phyloP scores from a whole-genome alignment of 2,329 filamentous ascomycete species.

The Bipolaris bicolor region DNA sequence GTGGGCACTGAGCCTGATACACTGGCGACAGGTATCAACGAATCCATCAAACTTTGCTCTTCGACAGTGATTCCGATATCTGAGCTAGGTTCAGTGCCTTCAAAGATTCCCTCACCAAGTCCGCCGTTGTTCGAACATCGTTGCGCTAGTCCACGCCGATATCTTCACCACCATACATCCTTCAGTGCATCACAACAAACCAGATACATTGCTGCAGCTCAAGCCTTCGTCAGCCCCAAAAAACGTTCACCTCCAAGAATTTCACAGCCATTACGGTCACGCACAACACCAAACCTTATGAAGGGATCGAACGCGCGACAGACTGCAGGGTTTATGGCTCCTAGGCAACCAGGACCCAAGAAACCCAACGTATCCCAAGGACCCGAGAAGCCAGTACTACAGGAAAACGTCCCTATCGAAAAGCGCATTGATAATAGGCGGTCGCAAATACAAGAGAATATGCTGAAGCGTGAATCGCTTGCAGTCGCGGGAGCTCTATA shows the following conservation, averaged over 20 bases:
- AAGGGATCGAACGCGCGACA: slow-evolving; percentile 19
- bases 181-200: slow-evolving; percentile 24
- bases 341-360: slow-evolving; percentile 27
- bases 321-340: slow-evolving; percentile 21
- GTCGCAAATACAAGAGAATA: slow-evolving; percentile 30
- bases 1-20: slow-evolving; percentile 20
- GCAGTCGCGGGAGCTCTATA: slow-evolving; percentile 16
- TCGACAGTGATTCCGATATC: slow-evolving; percentile 10
- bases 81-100: slow-evolving; percentile 15
- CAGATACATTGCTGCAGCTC: slow-evolving; percentile 26
- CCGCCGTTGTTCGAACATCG: slow-evolving; percentile 27
- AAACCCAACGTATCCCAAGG: slow-evolving; percentile 13
- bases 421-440: slow-evolving; percentile 22
- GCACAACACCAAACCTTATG: slow-evolving; percentile 41
- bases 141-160: slow-evolving; percentile 37
- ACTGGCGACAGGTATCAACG: slow-evolving; percentile 9
- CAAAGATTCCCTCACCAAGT: slow-evolving; percentile 42
- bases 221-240: slow-evolving; percentile 16
- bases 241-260: slow-evolving; percentile 20
- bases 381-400: slow-evolving; percentile 18
- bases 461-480: slow-evolving; percentile 27
- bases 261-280: slow-evolving; percentile 32
- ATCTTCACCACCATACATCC: slow-evolving; percentile 20
- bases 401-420: slow-evolving; percentile 31
- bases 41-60: slow-evolving; percentile 10